A percentile compares a stretch with the other conserved stretches of the same genome.
phyloP scores from a whole-genome alignment of 495 filamentous ascomycete species.

The Penicillium canariense region DNA sequence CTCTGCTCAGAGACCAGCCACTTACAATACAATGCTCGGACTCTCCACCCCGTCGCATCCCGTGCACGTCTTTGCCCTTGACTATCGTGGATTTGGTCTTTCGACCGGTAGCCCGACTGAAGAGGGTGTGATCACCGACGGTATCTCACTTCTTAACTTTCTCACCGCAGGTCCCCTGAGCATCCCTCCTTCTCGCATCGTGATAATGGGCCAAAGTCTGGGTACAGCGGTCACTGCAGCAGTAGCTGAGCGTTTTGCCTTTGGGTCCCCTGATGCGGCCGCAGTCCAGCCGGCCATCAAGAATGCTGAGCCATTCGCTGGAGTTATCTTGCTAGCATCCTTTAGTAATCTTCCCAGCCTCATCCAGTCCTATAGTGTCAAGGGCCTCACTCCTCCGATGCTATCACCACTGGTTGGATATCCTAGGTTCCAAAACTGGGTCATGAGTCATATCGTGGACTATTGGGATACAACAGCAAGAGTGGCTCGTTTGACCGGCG shows the following conservation, averaged over 20 bases:
- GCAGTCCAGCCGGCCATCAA: conserved; percentile 37
- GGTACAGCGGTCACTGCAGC: conserved; percentile 80
- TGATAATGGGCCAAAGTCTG: conserved; percentile 83
- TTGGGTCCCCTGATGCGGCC: conserved; percentile 38
- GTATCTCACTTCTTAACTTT: conserved; percentile 64
- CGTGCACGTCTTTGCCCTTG: conserved; percentile 68
- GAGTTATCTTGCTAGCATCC: conserved; percentile 72
- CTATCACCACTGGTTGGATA: conserved; percentile 68
- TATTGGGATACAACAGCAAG: conserved; percentile 54
- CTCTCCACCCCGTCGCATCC: conserved; percentile 49
- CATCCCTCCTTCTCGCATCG: conserved; percentile 68
- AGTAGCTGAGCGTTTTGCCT: conserved; percentile 65
- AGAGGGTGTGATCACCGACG: conserved; percentile 77
- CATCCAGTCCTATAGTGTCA: conserved; percentile 68
- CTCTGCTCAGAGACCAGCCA: conserved; percentile 43
- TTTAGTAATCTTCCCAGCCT: conserved; percentile 75
- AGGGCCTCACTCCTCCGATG: conserved; percentile 75
- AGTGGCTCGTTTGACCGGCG: conserved; percentile 42
- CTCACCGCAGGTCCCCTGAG: conserved; percentile 39
- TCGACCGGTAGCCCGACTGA: conserved; percentile 81
- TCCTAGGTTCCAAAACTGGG: conserved; percentile 48
- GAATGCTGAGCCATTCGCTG: conserved; percentile 57
- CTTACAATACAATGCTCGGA: conserved; percentile 39
- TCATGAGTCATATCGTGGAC: conserved; percentile 50
- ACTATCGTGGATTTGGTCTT: conserved; percentile 88